Percentiles rank a stretch among this genome's conserved stretches.
Conservation (phyloP, 768 basidiomycete species). For the Nidularia pulvinata region DNA sequence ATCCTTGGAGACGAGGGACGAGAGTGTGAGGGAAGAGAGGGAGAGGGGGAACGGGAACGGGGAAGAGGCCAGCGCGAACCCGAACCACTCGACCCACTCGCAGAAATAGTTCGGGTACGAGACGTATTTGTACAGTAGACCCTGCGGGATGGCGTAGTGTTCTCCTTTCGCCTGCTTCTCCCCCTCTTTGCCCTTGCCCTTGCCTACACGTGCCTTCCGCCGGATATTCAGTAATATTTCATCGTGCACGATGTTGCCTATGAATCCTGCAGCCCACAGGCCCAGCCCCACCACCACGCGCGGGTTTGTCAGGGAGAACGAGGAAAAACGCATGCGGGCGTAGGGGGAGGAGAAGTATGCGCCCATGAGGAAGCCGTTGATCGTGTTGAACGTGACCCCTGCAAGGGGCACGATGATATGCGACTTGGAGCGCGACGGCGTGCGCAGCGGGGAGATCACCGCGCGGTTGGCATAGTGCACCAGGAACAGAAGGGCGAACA, state of each 20-base stretch:
- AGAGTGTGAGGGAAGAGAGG: constrained; percentile 7
- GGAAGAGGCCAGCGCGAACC: constrained; percentile 78
- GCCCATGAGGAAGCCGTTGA: constrained; percentile 74
- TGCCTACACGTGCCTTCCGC: constrained; percentile 48
- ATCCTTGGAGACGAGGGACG: neutral
- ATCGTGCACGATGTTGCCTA: constrained; percentile 86
- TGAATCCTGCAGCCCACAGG: constrained; percentile 73
- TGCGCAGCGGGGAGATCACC: constrained; percentile 75
- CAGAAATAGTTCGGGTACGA: constrained; percentile 95
- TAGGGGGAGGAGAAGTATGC: constrained; percentile 64
- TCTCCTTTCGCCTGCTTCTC: constrained; percentile 21
- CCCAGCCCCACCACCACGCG: constrained; percentile 62
- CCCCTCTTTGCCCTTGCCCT: constrained; percentile 22
- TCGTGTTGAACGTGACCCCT: constrained; percentile 64
- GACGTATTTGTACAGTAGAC: constrained; percentile 72
- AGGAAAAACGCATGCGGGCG: constrained; percentile 33
- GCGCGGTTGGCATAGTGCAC: constrained; percentile 86
- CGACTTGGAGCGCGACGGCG: constrained; percentile 75
- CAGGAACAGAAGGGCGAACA: constrained; percentile 62
- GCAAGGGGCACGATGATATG: constrained; percentile 63
- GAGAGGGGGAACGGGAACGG: constrained; percentile 38
- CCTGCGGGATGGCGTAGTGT: constrained; percentile 82
- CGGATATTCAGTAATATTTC: constrained; percentile 87
- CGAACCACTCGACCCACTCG: constrained; percentile 96
- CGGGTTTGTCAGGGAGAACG: constrained; percentile 21